phyloP scores from a whole-genome alignment of 2,329 filamentous ascomycete genomes.

The Ceratocystis papillata region DNA sequence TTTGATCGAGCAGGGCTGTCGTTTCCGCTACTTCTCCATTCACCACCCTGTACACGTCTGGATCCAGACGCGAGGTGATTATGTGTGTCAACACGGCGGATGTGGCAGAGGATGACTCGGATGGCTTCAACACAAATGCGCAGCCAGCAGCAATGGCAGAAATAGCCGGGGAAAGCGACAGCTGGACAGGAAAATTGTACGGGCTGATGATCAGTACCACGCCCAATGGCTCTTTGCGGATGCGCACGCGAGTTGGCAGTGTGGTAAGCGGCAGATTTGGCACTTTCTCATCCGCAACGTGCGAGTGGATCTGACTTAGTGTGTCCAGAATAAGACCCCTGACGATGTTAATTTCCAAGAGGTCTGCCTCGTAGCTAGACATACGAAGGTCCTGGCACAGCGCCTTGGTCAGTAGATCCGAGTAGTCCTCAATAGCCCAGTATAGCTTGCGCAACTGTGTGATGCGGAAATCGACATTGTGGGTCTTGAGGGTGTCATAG shows the following conservation, averaged over 20 bases:
- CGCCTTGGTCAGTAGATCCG: slow-evolving; percentile 61
- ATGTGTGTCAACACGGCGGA: slow-evolving; percentile 73
- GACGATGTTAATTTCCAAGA: slow-evolving; percentile 67
- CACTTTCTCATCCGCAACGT: slow-evolving; percentile 70
- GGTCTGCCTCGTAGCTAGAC: slow-evolving; percentile 58
- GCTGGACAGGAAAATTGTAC: slow-evolving; percentile 86
- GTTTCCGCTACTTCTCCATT: slow-evolving; percentile 76
- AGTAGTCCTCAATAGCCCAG: slow-evolving; percentile 78
- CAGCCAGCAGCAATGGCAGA: slow-evolving; percentile 90
- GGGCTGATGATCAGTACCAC: slow-evolving; percentile 75
- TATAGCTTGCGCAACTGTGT: slow-evolving; percentile 87
- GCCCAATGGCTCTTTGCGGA: slow-evolving; percentile 81
- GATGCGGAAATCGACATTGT: slow-evolving; percentile 68
- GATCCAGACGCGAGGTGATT: slow-evolving; percentile 64
- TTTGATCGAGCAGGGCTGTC: slow-evolving; percentile 68
- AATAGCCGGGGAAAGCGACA: slow-evolving; percentile 66
- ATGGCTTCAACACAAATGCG: slow-evolving; percentile 82
- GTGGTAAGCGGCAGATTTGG: slow-evolving; percentile 43
- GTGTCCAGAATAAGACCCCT: slow-evolving; percentile 72
- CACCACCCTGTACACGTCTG: slow-evolving; percentile 61
- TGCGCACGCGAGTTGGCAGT: slow-evolving; percentile 59
- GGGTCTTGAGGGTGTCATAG: slow-evolving; percentile 73
- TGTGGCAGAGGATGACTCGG: slow-evolving; percentile 64
- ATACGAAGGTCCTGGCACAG: slow-evolving; percentile 70
- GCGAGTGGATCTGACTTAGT: slow-evolving; percentile 66